Conservation (phyloP, 1,284 basidiomycete genomes). For the Cryptococcus deneoformans region DNA sequence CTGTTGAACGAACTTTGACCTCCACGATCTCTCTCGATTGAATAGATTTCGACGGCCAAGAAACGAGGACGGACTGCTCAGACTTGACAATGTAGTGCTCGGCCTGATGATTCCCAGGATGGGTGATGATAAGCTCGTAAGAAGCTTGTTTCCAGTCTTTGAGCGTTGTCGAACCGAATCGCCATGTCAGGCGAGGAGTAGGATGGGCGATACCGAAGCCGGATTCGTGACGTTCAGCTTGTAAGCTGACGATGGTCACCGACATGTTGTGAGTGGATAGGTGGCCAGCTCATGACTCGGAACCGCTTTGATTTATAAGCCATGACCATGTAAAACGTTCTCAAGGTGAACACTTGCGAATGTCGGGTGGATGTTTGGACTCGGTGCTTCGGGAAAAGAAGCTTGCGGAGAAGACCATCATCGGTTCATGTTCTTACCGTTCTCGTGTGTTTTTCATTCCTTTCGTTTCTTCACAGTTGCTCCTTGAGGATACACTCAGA, state of each 20-base stretch:
- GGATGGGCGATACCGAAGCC: conserved; percentile 19
- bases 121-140: conserved; percentile 27
- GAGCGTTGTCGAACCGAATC: conserved; percentile 17
- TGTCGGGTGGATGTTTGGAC: too few species aligned
- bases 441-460: too few species aligned
- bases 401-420: too few species aligned
- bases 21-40: conserved; percentile 17
- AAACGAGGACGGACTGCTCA: conserved; percentile 21
- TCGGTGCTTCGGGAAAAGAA: too few species aligned
- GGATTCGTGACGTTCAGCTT: conserved; percentile 28
- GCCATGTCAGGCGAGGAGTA: conserved; percentile 33
- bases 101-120: conserved; percentile 1
- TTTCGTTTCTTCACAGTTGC: too few species aligned
- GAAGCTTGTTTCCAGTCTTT: conserved; percentile 29
- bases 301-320: too few species aligned
- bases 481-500: too few species aligned
- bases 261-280: conserved; percentile 4
- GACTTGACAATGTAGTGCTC: conserved; percentile 17
- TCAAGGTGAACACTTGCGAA: too few species aligned
- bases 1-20: conserved; percentile 20
- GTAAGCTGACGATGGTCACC: conserved; percentile 19
- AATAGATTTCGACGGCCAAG: conserved; percentile 32
- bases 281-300: not conserved
- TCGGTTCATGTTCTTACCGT: too few species aligned
- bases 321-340: too few species aligned